Conservation (phyloP, 208 protist species). For the Crithidia expoeki region DNA sequence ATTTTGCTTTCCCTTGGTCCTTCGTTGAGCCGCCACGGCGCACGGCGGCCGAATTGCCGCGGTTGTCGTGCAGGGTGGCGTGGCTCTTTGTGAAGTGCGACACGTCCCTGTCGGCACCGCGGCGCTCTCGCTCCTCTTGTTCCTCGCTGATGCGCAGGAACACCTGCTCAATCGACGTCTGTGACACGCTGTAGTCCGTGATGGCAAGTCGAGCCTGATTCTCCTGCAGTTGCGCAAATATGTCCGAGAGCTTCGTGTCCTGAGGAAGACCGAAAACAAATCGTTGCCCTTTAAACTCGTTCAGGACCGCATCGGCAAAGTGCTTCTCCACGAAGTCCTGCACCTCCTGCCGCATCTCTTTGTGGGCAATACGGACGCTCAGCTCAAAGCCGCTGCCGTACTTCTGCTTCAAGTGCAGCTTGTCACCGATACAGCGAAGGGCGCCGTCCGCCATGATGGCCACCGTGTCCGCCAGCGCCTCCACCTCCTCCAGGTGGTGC, state of each 20-base stretch:
- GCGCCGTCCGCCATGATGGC: constrained; percentile 85
- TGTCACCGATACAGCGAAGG: constrained; percentile 79
- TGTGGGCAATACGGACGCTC: constrained; percentile 38
- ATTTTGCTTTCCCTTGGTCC: neutral
- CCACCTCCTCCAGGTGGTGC: constrained; percentile 94
- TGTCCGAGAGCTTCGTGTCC: constrained; percentile 43
- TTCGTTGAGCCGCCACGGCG: constrained; percentile 8
- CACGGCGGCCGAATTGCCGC: constrained; percentile 23
- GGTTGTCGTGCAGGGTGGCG: constrained; percentile 34
- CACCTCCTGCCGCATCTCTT: constrained; percentile 27
- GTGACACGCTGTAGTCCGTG: constrained; percentile 75
- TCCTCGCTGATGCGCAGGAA: constrained; percentile 76
- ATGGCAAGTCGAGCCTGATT: constrained; percentile 43
- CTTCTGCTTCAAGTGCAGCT: constrained; percentile 73
- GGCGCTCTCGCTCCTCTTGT: constrained; percentile 43
- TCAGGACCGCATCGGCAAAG: constrained; percentile 37
- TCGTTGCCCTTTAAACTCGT: constrained; percentile 50
- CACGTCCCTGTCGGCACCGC: constrained; percentile 19
- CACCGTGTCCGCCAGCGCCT: constrained; percentile 75
- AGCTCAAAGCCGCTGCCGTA: constrained; percentile 74
- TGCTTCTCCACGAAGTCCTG: constrained; percentile 44
- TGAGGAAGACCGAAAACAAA: constrained; percentile 54
- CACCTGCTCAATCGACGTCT: constrained; percentile 88
- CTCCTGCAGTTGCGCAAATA: constrained; percentile 46
- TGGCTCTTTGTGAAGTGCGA: constrained; percentile 36